These are phyloP conservation scores for Oryza meyeriana DNA, from an alignment of 176 grass and related monocot genomes.

Conservation along the genomic window DNA sequence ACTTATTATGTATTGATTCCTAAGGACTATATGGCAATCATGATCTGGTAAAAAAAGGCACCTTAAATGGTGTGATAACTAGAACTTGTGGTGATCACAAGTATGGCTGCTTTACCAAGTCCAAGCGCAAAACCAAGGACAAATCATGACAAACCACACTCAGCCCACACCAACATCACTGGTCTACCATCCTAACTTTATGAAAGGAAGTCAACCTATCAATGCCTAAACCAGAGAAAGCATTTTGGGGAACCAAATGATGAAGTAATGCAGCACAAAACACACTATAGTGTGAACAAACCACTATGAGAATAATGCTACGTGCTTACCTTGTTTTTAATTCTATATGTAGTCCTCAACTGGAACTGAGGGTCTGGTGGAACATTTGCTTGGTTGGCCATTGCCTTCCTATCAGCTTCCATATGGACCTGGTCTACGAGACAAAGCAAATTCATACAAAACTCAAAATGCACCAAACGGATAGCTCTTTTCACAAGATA, in stretches of 20 bases:
- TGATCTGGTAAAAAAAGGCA: neutral
- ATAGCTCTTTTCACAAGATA: neutral
- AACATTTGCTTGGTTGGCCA: constrained; percentile 55
- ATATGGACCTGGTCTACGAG: constrained; percentile 86
- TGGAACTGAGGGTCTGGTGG: constrained; percentile 55
- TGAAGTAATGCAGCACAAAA: constrained; percentile 10
- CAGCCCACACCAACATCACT: neutral
- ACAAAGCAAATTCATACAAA: constrained; percentile 27
- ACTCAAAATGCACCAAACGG: constrained; percentile 18
- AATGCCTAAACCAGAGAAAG: neutral
- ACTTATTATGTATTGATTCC: neutral
- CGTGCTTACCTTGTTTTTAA: constrained; percentile 92
- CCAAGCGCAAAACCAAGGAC: constrained; percentile 12
- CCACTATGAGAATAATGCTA: constrained; percentile 18
- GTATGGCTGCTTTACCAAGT: neutral
- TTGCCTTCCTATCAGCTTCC: constrained; percentile 84
- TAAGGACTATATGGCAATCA: neutral
- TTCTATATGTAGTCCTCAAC: constrained; percentile 71
- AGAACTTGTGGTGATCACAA: neutral
- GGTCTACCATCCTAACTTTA: neutral
- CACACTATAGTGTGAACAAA: neutral
- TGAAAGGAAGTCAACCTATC: neutral
- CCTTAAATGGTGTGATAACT: neutral
- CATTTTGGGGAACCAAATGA: neutral
- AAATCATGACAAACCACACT: neutral